A percentile compares a stretch with the other conserved stretches of the same genome.
phyloP scores from a whole-genome alignment of 805 yeast species.

The Teunomyces cretensis region DNA sequence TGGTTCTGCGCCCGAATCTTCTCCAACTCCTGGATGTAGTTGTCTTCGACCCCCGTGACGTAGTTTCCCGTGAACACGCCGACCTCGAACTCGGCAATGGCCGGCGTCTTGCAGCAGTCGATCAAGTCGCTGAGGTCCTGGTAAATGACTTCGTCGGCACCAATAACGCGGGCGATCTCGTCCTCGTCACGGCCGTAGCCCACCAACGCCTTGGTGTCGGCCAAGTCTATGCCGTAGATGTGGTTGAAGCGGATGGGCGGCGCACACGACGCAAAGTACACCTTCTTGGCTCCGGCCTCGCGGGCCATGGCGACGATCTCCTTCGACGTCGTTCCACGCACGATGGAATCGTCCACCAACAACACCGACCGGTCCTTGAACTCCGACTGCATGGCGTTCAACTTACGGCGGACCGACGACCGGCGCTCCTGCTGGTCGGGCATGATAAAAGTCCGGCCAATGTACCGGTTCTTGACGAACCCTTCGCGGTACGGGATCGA shows the following conservation, averaged over 20 bases:
- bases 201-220: constrained; percentile 90
- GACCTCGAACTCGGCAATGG: constrained; percentile 73
- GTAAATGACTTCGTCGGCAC: constrained; percentile 89
- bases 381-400: constrained; percentile 95
- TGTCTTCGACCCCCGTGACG: constrained; percentile 90
- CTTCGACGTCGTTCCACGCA: constrained; percentile 94
- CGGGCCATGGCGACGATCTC: constrained; percentile 98
- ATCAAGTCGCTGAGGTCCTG: constrained; percentile 82
- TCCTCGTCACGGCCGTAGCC: constrained; percentile 77
- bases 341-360: constrained; percentile 95
- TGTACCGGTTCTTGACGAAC: constrained; percentile 93
- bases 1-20: constrained; percentile 77
- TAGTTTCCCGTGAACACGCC: constrained; percentile 96
- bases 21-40: constrained; percentile 79
- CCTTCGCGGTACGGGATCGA: constrained; percentile 92
- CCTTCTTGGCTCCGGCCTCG: constrained; percentile 95
- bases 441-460: constrained; percentile 98
- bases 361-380: constrained; percentile 82
- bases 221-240: constrained; percentile 95
- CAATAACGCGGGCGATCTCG: constrained; percentile 73
- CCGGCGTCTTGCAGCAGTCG: constrained; percentile 64
- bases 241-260: constrained; percentile 97
- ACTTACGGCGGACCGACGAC: constrained; percentile 88
- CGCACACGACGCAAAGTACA: constrained; percentile 95
- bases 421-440: constrained; percentile 95